These are phyloP conservation scores for Lithohypha guttulata DNA, from an alignment of 2,329 filamentous ascomycete species.

Conservation along the genomic window DNA sequence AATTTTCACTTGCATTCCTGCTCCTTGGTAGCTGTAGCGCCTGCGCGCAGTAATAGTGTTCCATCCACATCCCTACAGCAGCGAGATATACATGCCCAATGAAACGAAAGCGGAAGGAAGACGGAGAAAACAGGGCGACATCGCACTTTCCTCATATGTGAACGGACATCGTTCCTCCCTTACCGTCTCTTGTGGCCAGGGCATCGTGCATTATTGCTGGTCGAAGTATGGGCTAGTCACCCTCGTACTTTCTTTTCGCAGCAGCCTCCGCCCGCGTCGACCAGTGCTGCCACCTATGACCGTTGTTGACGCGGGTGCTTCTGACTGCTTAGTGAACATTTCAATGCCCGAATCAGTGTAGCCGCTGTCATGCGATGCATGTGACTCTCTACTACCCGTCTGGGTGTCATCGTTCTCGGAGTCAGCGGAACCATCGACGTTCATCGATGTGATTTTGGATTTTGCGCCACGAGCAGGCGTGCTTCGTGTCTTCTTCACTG, in stretches of 20 bases:
- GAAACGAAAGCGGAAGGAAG: no score
- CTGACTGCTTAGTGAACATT: not conserved
- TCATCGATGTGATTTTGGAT: not conserved
- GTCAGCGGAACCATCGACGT: not conserved
- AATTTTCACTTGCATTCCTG: no score
- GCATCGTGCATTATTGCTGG: no score
- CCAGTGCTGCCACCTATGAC: not conserved
- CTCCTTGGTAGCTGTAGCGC: no score
- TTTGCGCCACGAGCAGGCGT: slow-evolving; percentile 3
- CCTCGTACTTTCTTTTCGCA: slow-evolving; percentile 13
- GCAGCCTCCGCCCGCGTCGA: slow-evolving; percentile 1
- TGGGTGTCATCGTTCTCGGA: not conserved
- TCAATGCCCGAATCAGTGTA: not conserved
- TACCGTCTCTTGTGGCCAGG: no score
- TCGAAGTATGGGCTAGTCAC: slow-evolving; percentile 17
- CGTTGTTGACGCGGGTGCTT: not conserved
- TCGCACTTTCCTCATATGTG: no score
- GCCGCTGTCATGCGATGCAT: not conserved
- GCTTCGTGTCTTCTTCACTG: not conserved
- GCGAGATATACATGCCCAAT: no score
- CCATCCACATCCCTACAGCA: no score
- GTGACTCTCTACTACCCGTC: not conserved
- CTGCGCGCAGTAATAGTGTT: no score
- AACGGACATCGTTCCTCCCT: no score
- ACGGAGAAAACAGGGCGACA: no score